Conservation (phyloP, 2,329 filamentous ascomycete species). For the Tolypocladium endophyticum region DNA sequence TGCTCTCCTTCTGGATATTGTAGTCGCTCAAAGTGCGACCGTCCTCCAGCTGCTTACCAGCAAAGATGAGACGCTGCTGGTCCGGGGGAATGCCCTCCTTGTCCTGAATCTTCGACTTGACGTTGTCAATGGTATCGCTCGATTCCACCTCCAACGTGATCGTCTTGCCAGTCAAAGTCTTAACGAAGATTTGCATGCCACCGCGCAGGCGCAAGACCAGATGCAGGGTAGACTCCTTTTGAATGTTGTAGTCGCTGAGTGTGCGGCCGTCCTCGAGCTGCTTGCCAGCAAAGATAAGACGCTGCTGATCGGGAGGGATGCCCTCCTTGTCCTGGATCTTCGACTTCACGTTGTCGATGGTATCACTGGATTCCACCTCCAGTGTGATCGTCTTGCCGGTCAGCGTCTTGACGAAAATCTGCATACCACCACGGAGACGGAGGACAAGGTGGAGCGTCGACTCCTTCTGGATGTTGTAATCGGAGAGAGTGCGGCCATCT, state of each 20-base stretch:
- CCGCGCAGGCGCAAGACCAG: constrained; percentile 72
- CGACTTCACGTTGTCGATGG: constrained; percentile 86
- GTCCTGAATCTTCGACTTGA: constrained; percentile 96
- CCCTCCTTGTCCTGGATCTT: constrained; percentile 94
- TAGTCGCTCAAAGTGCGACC: constrained; percentile 85
- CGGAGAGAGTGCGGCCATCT: constrained; percentile 57
- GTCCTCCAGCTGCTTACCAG: constrained; percentile 92
- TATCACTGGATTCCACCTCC: constrained; percentile 81
- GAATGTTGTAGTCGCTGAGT: constrained; percentile 91
- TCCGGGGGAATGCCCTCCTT: constrained; percentile 97
- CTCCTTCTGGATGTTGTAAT: constrained; percentile 51
- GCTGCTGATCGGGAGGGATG: constrained; percentile 90
- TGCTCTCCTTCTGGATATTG: constrained; percentile 93
- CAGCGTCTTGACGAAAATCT: constrained; percentile 74
- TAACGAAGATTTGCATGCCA: constrained; percentile 70
- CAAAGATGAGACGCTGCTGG: constrained; percentile 92
- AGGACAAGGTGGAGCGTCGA: constrained; percentile 69
- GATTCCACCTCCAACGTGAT: constrained; percentile 88
- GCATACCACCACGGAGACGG: constrained; percentile 57
- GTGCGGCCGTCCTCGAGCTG: constrained; percentile 89
- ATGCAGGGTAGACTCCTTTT: constrained; percentile 79
- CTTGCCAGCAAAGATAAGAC: constrained; percentile 88
- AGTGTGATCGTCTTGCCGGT: constrained; percentile 92
- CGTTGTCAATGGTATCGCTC: constrained; percentile 88
- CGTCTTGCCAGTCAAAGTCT: constrained; percentile 86